phyloP scores from a whole-genome alignment of 305 asterid species.

The Fraxinus dipetala region DNA sequence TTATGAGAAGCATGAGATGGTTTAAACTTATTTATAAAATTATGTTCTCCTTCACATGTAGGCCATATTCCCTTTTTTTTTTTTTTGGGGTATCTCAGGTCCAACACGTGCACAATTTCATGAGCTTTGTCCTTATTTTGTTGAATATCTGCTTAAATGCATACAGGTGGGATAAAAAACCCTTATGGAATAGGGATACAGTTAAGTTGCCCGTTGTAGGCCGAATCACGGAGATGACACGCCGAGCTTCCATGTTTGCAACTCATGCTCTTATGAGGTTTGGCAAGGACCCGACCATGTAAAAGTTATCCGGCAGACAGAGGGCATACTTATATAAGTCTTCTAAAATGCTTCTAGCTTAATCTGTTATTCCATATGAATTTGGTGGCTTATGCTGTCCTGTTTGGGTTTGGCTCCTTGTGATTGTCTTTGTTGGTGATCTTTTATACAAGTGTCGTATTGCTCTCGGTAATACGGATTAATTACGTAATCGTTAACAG shows the following conservation, averaged over 20 bases:
- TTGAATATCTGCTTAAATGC: background rate
- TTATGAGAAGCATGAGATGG: background rate
- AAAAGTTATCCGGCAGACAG: background rate
- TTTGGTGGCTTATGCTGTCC: background rate
- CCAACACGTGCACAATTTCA: background rate
- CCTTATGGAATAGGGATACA: conserved; percentile 58
- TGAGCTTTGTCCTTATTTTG: background rate
- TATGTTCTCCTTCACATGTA: background rate
- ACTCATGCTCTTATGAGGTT: conserved; percentile 78
- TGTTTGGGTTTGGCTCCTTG: background rate
- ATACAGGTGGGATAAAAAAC: conserved; percentile 85
- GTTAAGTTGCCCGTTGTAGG: conserved; percentile 56
- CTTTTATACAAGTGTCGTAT: background rate
- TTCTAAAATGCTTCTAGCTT: background rate
- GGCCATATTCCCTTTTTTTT: background rate
- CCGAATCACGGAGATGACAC: conserved; percentile 43
- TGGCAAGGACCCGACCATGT: conserved; percentile 69
- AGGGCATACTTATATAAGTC: background rate
- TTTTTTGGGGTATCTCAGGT: background rate
- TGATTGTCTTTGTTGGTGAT: background rate
- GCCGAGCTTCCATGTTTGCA: conserved; percentile 61
- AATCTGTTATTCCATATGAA: background rate
- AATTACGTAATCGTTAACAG: background rate
- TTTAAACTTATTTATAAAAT: background rate
- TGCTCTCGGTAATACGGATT: background rate